Base-by-base conservation (phyloP, 208 protist genomes). In the Acanthamoeba divionensis region DNA sequence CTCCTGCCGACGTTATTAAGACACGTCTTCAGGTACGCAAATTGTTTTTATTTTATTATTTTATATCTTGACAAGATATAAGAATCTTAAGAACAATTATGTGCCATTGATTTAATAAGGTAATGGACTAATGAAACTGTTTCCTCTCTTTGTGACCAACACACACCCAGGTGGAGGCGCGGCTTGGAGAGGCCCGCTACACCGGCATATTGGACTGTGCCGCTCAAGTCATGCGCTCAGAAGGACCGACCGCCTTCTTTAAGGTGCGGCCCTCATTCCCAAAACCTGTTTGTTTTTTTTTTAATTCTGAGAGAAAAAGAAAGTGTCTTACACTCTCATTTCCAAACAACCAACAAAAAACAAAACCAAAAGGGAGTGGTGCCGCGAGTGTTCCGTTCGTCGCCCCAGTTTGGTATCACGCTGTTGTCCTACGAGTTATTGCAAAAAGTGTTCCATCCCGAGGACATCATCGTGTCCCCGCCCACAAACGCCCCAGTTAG, bases 361-460 rank as follows among this genome's bases (percentile, higher is more conserved):
- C n/a, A n/a, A n/a, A n/a, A n/a, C n/a, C n/a, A n/a, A n/a, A n/a
- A n/a, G 69, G 94, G 94, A 36, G 75, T 54, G 13, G 75, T 90
- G 18, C 90, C 92, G 44, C 67, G 94, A 41, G 87, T 95, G 31
- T 92, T 92, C 45, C 63, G 94, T 47, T 92, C 79, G 5, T 89
- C 82, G 15, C 94, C 94, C 38, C 94, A 95, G 83, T 95, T 95
- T 89, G 94, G 93, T 82, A 91, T 95, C 6, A 95, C 94, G n/a
- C 77, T 95, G 6, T 45, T 94, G 0, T 65, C 93, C 12, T 95
- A 95, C 91, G 94, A 95, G 73, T 41, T 92, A n/a, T 33, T 95
- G 0, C 92, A 94, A 67, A 89, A 90, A 29, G 62, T 90, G 33
- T 69, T 92, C 24, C n/a, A 75, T 36, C 90, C 92, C 62, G 62